Conservation (phyloP, 2,329 filamentous ascomycete genomes). For the Hirsutella rhossiliensis region DNA sequence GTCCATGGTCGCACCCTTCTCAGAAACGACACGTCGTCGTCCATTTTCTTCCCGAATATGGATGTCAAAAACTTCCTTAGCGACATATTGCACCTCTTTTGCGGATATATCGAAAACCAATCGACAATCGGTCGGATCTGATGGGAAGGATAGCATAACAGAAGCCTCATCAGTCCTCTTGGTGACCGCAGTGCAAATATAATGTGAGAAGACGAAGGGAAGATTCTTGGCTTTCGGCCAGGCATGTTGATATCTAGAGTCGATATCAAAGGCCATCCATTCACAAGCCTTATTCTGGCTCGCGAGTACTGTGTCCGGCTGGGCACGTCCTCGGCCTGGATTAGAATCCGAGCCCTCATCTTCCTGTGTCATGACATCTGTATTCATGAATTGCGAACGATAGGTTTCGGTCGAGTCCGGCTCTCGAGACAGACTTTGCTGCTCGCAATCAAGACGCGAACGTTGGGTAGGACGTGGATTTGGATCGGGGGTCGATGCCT, state of each 20-base stretch:
- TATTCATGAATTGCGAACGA: not conserved
- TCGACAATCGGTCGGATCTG: not conserved
- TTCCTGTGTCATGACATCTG: not conserved
- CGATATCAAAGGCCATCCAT: not conserved
- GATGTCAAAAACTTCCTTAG: not conserved
- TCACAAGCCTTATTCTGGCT: not conserved
- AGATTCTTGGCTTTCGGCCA: not conserved
- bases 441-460: not conserved
- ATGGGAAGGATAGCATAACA: not conserved
- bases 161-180: not conserved
- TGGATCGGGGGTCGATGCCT: not conserved
- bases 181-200: not conserved
- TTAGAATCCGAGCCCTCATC: not conserved
- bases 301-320: not conserved
- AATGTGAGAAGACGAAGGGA: not conserved
- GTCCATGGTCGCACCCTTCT: not conserved
- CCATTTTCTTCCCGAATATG: not conserved
- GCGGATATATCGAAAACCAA: not conserved
- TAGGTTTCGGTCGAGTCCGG: not conserved
- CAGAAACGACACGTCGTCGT: not conserved
- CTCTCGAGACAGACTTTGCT: not conserved
- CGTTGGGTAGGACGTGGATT: not conserved
- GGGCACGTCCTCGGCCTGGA: not conserved
- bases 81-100: not conserved
- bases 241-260: not conserved